Evolutionary conservation across 768 basidiomycete genomes (phyloP).

Genomic region (Psilocybe subaeruginosa): DNA sequence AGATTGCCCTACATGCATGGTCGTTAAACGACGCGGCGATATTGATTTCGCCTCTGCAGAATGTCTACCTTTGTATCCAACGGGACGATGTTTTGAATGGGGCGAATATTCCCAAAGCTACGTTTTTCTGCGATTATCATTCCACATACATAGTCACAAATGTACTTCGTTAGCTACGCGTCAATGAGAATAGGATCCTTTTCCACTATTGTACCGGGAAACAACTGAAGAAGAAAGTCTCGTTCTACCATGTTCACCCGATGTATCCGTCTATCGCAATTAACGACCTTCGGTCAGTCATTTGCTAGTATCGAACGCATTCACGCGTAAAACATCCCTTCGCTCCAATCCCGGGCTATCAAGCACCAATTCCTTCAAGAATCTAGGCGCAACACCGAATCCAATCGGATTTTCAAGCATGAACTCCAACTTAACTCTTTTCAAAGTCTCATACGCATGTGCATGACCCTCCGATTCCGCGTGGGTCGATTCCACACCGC

Average conservation of each 20-base stretch:
- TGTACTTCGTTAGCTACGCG: too few relatives aligned
- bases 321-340: constrained; percentile 21
- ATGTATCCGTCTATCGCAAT: too few relatives aligned
- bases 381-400: constrained; percentile 31
- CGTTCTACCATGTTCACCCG: too few relatives aligned
- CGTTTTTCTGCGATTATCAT: not conserved
- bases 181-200: not conserved
- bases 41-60: constrained; percentile 53
- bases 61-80: constrained; percentile 48
- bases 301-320: constrained; percentile 31
- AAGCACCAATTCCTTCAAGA: constrained; percentile 30
- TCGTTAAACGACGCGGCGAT: constrained; percentile 76
- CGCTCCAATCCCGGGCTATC: constrained; percentile 27
- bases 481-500: constrained; percentile 10
- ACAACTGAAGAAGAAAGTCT: too few relatives aligned
- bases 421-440: constrained; percentile 29
- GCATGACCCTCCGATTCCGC: not conserved
- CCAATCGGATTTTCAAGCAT: constrained; percentile 33
- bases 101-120: constrained; percentile 32
- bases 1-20: constrained; percentile 42
- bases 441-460: constrained; percentile 24
- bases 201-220: not conserved
- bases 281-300: constrained; percentile 2
- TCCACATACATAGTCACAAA: too few relatives aligned
- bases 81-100: constrained; percentile 54